Conservation (phyloP, 495 filamentous ascomycete species). For the Collariella sp. region DNA sequence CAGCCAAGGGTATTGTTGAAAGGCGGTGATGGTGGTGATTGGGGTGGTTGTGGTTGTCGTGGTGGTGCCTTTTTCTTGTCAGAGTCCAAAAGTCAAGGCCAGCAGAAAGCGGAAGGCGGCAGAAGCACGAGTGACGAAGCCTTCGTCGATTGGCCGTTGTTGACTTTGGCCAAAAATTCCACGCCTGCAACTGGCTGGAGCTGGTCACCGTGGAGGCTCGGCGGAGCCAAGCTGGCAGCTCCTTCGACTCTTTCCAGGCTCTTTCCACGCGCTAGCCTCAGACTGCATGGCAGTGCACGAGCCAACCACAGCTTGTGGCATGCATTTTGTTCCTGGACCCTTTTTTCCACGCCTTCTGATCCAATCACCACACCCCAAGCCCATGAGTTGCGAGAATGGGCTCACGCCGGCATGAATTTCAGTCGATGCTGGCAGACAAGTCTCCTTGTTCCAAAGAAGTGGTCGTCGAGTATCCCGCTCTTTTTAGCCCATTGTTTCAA, state of each 20-base stretch:
- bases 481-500: no score
- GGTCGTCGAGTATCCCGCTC: no score
- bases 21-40: neutral
- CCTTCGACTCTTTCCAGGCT: constrained; percentile 9
- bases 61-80: no score
- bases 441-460: no score
- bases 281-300: constrained; percentile 10
- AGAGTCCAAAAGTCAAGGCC: no score
- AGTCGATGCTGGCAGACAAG: no score
- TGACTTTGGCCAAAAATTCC: constrained; percentile 32
- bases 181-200: constrained; percentile 21
- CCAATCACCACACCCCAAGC: neutral
- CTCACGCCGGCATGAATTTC: no score
- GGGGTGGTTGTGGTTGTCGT: no score
- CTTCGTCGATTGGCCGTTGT: constrained; percentile 32
- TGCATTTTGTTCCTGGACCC: neutral
- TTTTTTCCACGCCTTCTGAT: neutral
- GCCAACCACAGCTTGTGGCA: neutral
- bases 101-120: neutral
- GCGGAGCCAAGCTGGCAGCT: constrained; percentile 21
- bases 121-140: constrained; percentile 28
- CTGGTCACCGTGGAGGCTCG: no score
- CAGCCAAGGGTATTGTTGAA: constrained; percentile 8
- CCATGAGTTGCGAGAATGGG: neutral
- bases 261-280: constrained; percentile 13